Base-by-base conservation (phyloP, 805 yeast species). In the Zygosaccharomyces kombuchaensis region DNA sequence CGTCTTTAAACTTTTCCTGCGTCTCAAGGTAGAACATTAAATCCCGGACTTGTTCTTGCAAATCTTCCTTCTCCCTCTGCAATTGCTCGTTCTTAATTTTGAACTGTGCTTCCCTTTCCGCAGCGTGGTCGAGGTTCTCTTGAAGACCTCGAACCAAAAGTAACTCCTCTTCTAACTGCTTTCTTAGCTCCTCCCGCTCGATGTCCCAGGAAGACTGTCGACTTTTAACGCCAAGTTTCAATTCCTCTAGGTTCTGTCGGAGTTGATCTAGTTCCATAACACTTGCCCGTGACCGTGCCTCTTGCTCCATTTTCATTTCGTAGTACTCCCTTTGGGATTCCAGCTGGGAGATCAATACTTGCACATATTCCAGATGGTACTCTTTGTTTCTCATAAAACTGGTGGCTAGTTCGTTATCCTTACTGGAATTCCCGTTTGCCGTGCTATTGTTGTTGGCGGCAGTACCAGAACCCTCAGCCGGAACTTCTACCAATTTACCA, bases 311-410 rank as follows among this genome's bases (percentile, higher is more conserved):
- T 47, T 75, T 72, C 10, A 70, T 67, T 58, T 88, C 96, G 60
- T 84, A 89, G 63, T 82, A 84, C 50, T 84, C 91, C 46, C 95
- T 71, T 63, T 89, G 96, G 6, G 93, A 83, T 45, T 88, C 95
- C 43, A 89, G 68, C 58, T 89, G 96, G 2, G 89, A 80, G 7
- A 88, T 73, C 21, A 89, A 66, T 32, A 89, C 70, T 57, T 84
- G 84, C 0, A 95, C 82, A 58, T 89, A 89, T 60, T 89, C 96
- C 47, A 84, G 67, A 9, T 85, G 86, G 75, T 77, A 58, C 69
- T 83, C 65, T 72, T 86, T 42, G 69, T 77, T 70, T 60, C 54
- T 71, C 69, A 53, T 60, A 54, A 52, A 54, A 36, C 45, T 48
- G 7, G 54, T 44, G 7, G 55, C 48, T 22, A 50, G 13, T 27